Conservation (phyloP, 2,329 filamentous ascomycete genomes). For the Fusarium proliferatum region DNA sequence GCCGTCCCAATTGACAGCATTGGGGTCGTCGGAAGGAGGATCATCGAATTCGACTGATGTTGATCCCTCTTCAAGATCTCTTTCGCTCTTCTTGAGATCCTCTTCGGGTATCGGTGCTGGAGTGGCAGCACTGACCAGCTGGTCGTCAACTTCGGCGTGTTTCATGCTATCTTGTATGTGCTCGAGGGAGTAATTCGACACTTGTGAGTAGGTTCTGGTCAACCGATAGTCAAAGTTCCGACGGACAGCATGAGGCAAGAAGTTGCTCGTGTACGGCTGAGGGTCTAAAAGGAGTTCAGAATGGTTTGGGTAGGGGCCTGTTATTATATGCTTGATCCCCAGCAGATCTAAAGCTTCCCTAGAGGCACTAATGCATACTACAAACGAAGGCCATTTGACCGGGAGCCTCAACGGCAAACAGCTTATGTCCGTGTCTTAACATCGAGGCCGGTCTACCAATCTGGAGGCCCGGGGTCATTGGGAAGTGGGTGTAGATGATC, state of each 20-base stretch:
- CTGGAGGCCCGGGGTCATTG: background rate
- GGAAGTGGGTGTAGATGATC: constrained; percentile 10
- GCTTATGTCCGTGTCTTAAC: constrained; percentile 27
- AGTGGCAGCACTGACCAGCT: constrained; percentile 14
- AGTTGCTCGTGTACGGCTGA: background rate
- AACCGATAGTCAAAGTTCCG: background rate
- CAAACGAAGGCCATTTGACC: background rate
- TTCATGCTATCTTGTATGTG: constrained; percentile 20
- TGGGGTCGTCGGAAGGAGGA: constrained; percentile 25
- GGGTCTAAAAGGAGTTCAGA: background rate
- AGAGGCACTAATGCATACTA: constrained; percentile 13
- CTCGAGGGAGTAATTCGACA: background rate
- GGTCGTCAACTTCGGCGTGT: constrained; percentile 12
- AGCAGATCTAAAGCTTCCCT: background rate
- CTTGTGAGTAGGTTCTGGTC: background rate
- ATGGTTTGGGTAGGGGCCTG: background rate
- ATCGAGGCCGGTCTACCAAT: background rate
- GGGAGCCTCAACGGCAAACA: constrained; percentile 10
- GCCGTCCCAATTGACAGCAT: constrained; percentile 69
- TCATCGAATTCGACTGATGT: constrained; percentile 38
- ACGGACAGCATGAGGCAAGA: background rate
- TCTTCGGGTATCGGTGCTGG: constrained; percentile 1
- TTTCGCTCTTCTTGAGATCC: constrained; percentile 20
- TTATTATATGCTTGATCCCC: constrained; percentile 13
- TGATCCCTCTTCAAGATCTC: constrained; percentile 37